These are phyloP conservation scores for Russula vinacea DNA, from an alignment of 768 basidiomycete genomes.

Conservation along the genomic window DNA sequence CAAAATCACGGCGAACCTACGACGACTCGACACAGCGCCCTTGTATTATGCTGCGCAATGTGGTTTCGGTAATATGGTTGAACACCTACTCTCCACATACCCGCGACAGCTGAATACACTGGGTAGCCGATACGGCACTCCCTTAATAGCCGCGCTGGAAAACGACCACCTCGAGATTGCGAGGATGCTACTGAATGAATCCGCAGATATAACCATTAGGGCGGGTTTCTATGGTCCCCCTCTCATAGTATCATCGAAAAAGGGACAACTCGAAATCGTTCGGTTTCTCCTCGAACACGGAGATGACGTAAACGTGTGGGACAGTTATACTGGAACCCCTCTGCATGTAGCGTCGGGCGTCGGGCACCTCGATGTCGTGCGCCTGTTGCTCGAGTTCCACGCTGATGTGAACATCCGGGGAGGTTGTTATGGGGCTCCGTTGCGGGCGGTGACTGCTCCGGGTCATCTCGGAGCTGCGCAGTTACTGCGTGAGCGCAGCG, in stretches of 20 bases:
- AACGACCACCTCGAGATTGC: constrained; percentile 14
- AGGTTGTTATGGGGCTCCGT: constrained; percentile 15
- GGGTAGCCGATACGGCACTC: constrained; percentile 15
- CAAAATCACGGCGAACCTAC: constrained; percentile 1
- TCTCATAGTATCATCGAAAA: constrained; percentile 15
- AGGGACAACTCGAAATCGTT: constrained; percentile 10
- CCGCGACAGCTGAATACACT: constrained; percentile 14
- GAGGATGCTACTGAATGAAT: constrained; percentile 1
- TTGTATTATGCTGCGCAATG: constrained; percentile 17
- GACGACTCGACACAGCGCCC: constrained; percentile 9
- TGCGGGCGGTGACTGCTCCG: background rate
- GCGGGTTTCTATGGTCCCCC: constrained; percentile 14
- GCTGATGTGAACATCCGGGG: constrained; percentile 13
- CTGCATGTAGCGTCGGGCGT: constrained; percentile 14
- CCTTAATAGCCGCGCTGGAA: constrained; percentile 17
- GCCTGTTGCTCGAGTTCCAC: constrained; percentile 3
- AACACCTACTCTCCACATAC: constrained; percentile 4
- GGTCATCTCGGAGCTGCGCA: constrained; percentile 10
- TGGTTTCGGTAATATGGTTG: constrained; percentile 5
- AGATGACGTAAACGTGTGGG: constrained; percentile 11
- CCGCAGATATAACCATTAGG: constrained; percentile 1
- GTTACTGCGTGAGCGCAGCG: constrained; percentile 6
- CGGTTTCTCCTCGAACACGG: constrained; percentile 13
- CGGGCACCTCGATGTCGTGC: constrained; percentile 5
- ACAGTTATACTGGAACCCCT: constrained; percentile 16